phyloP scores from a whole-genome alignment of 2,329 filamentous ascomycete genomes.

The Ceratocystis smalleyi region DNA sequence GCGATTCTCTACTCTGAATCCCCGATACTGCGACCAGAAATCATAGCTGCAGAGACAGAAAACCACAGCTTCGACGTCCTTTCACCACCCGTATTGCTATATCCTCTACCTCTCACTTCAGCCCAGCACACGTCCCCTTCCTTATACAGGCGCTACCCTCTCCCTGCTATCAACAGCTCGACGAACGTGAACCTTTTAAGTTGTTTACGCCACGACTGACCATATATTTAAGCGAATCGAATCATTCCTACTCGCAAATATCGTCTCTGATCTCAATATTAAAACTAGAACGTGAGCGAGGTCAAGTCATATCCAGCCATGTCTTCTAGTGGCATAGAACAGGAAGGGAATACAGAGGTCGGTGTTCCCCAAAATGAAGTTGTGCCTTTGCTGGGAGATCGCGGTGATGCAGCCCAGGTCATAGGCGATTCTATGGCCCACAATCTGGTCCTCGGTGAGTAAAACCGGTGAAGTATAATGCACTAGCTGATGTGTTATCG shows the following conservation, averaged over 20 bases:
- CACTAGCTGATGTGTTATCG: no score
- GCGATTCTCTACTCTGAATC: not conserved
- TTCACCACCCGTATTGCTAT: not conserved
- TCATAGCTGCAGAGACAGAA: not conserved
- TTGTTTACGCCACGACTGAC: not conserved
- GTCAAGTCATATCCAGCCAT: not conserved
- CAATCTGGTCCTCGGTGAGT: constrained; percentile 61
- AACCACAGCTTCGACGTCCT: not conserved
- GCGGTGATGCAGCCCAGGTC: constrained; percentile 58
- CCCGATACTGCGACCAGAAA: not conserved
- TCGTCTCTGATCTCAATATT: not conserved
- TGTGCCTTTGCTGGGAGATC: constrained; percentile 35
- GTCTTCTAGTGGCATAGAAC: not conserved
- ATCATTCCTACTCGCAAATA: not conserved
- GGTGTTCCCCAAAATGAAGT: constrained; percentile 24
- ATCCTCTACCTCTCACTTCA: not conserved
- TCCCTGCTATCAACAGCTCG: not conserved
- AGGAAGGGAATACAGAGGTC: not conserved
- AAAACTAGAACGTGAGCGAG: not conserved
- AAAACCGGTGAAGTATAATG: constrained; percentile 9
- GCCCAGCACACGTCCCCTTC: not conserved
- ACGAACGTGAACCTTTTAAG: not conserved
- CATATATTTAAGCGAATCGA: not conserved
- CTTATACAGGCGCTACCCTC: not conserved
- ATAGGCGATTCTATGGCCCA: constrained; percentile 46